Percentiles rank a stretch among this genome's conserved stretches.
Conservation (phyloP, 2,329 filamentous ascomycete genomes). For the Fusarium sp. region DNA sequence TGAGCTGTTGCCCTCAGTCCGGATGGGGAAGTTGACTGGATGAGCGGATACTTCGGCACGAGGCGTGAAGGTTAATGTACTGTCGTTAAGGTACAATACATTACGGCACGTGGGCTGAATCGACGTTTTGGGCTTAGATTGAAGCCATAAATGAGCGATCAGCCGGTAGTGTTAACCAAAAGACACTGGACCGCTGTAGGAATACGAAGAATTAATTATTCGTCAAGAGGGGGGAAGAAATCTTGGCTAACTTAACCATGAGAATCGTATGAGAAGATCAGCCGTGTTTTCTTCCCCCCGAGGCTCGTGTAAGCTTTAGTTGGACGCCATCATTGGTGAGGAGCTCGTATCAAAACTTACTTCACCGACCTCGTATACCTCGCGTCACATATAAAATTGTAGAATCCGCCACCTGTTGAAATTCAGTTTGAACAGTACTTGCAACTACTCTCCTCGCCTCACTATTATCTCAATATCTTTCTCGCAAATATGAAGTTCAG, state of each 20-base stretch:
- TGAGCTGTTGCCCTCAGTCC: not conserved
- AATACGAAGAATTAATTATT: not conserved
- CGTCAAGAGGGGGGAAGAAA: no score
- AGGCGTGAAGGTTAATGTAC: not conserved
- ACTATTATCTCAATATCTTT: not conserved
- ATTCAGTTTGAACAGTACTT: not conserved
- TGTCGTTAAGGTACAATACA: not conserved
- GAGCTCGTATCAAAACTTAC: not conserved
- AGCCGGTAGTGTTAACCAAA: not conserved
- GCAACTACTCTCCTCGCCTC: not conserved
- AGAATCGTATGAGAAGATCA: no score
- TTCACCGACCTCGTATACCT: no score
- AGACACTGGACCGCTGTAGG: no score
- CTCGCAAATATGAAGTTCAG: conserved; percentile 49
- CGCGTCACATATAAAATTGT: not conserved
- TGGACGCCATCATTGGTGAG: not conserved
- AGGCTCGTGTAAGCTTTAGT: not conserved
- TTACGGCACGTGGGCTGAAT: not conserved
- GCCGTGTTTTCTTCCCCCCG: no score
- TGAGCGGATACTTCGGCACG: not conserved
- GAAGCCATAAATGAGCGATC: not conserved
- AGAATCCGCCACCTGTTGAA: accelerated
- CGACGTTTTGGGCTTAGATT: not conserved
- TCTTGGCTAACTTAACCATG: no score
- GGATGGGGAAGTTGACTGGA: not conserved